Evolutionary conservation across 2,329 filamentous ascomycete genomes (phyloP).

Genomic region (Botryotinia calthae): DNA sequence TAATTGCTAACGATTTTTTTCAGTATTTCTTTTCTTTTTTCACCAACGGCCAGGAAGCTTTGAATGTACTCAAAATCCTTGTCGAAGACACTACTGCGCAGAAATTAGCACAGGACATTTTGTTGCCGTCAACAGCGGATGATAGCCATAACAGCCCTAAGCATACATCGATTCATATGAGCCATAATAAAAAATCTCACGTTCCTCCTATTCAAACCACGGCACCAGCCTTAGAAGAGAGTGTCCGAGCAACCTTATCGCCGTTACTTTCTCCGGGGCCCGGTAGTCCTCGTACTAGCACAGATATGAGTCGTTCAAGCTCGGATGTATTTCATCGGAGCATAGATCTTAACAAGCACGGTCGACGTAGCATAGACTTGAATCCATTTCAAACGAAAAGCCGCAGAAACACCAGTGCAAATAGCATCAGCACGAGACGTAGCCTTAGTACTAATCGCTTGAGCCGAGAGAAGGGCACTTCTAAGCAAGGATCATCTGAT

Average conservation of each 20-base stretch:
- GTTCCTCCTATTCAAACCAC: constrained; percentile 30
- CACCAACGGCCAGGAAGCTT: constrained; percentile 76
- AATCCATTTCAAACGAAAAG: constrained; percentile 45
- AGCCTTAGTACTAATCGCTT: constrained; percentile 50
- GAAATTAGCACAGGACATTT: constrained; percentile 37
- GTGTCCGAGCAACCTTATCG: constrained; percentile 60
- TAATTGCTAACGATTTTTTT: constrained; percentile 32
- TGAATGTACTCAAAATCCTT: constrained; percentile 62
- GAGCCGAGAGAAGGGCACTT: constrained; percentile 50
- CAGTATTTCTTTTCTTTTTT: constrained; percentile 98
- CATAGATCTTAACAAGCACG: constrained; percentile 44
- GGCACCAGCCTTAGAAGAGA: constrained; percentile 46
- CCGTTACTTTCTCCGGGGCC: constrained; percentile 44
- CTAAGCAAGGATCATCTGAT: constrained; percentile 63
- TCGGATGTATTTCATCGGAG: constrained; percentile 55
- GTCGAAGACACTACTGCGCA: constrained; percentile 39
- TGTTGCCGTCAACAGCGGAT: constrained; percentile 28
- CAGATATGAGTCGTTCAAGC: constrained; percentile 52
- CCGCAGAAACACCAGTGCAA: constrained; percentile 61
- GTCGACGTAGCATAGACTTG: constrained; percentile 51
- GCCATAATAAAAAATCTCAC: constrained; percentile 24
- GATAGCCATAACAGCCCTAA: constrained; percentile 31
- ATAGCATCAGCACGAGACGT: constrained; percentile 42
- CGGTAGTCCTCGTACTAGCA: constrained; percentile 54
- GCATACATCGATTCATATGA: constrained; percentile 28